These are phyloP conservation scores for Plasmodium gonderi DNA, from an alignment of 169 alveolate genomes.

Conservation along the genomic window DNA sequence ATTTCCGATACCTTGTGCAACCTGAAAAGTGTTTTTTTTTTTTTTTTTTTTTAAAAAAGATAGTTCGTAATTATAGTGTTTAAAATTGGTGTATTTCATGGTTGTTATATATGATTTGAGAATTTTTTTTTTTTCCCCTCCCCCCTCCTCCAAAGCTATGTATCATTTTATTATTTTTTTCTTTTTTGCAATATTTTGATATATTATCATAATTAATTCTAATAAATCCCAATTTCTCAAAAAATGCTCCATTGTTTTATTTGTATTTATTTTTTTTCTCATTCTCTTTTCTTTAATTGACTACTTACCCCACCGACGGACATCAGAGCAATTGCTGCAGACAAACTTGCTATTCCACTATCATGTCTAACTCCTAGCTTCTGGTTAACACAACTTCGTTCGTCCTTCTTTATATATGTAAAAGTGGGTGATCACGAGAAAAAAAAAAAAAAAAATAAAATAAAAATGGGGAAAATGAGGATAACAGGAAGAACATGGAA, in stretches of 20 bases:
- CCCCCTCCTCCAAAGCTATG: no score
- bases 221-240: no score
- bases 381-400: conserved; percentile 12
- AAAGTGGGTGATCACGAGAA: not conserved
- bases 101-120: no score
- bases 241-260: no score
- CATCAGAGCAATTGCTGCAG: conserved; percentile 88
- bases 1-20: conserved; percentile 93
- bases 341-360: conserved; percentile 86
- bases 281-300: not conserved
- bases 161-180: no score
- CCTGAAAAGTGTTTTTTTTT: conserved; percentile 28
- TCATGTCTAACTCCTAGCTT: conserved; percentile 84
- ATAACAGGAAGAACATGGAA: not conserved
- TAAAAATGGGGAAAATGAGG: not conserved
- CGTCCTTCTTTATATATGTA: conserved; percentile 46
- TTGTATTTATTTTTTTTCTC: not conserved
- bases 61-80: not conserved
- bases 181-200: no score
- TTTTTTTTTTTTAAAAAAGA: not conserved
- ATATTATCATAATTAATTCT: no score
- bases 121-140: no score
- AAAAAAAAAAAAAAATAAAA: not conserved
- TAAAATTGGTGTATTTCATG: no score
- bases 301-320: conserved; percentile 84